Percentiles rank a stretch among this genome's conserved stretches.
Evolutionary conservation across 2,329 filamentous ascomycete genomes (phyloP).

Genomic region (Penicillium vulpinum): DNA sequence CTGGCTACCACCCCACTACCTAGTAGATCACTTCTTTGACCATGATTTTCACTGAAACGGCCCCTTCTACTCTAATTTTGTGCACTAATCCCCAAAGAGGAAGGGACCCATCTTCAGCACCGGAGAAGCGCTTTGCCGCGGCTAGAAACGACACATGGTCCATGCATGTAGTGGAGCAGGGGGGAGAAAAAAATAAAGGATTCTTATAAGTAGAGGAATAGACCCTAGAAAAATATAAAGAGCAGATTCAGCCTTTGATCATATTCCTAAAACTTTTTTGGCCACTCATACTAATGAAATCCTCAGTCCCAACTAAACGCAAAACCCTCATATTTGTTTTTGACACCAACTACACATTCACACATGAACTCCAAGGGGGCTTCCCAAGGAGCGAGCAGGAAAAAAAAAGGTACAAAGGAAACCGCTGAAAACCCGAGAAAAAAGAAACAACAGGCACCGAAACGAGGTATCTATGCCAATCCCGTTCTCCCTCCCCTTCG

Average conservation of each 20-base stretch:
- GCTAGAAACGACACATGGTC: neutral
- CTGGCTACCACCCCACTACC: neutral
- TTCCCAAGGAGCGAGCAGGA: neutral
- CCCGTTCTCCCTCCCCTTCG: neutral
- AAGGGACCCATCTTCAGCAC: neutral
- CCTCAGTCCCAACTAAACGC: neutral
- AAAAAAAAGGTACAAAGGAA: slow-evolving; percentile 10
- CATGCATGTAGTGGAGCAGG: slow-evolving; percentile 6
- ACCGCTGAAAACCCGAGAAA: slow-evolving; percentile 11
- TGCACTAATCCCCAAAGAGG: slow-evolving; percentile 3
- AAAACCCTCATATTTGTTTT: slow-evolving; percentile 6
- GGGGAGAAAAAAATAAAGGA: neutral
- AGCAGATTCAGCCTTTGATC: neutral
- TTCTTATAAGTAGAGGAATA: neutral
- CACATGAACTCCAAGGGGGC: slow-evolving; percentile 3
- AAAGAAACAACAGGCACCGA: slow-evolving; percentile 9
- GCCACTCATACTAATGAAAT: neutral
- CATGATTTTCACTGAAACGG: neutral
- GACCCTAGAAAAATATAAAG: neutral
- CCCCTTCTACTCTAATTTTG: neutral
- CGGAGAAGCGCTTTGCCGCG: slow-evolving; percentile 13
- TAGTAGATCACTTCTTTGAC: neutral
- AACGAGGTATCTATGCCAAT: slow-evolving; percentile 8
- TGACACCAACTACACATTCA: slow-evolving; percentile 6
- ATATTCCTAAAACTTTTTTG: neutral